These are phyloP conservation scores for Mycogone perniciosa DNA, from an alignment of 2,329 filamentous ascomycete species.

Conservation along the genomic window DNA sequence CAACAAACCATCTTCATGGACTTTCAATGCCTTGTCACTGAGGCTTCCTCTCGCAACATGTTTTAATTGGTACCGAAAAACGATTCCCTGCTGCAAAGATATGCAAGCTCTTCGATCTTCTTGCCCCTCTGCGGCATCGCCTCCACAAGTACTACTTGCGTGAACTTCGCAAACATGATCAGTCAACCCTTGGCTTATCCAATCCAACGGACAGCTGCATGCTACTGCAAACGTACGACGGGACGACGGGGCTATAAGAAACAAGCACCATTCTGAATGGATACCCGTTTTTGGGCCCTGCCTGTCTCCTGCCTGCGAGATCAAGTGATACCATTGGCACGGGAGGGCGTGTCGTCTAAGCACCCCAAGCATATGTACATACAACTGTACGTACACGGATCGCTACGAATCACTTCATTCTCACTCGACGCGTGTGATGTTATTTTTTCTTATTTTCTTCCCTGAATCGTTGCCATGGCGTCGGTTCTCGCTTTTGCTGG, in stretches of 20 bases:
- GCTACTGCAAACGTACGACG: constrained; percentile 11
- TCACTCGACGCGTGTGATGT: too few relatives aligned
- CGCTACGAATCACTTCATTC: too few relatives aligned
- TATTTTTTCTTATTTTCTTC: not conserved
- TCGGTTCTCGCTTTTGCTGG: constrained; percentile 8
- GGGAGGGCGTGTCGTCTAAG: not conserved
- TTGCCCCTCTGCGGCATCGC: not conserved
- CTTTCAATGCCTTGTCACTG: too few relatives aligned
- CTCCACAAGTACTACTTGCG: constrained; percentile 2
- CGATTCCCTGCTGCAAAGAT: not conserved
- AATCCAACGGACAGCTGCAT: constrained; percentile 2
- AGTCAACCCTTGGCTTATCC: constrained; percentile 3
- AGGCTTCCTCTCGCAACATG: too few relatives aligned
- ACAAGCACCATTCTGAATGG: constrained; percentile 1
- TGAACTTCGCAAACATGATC: constrained; percentile 8
- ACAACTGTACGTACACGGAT: too few relatives aligned
- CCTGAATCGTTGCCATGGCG: not conserved
- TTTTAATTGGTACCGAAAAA: too few relatives aligned
- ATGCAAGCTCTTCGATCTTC: not conserved
- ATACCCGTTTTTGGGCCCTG: not conserved
- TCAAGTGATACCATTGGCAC: not conserved
- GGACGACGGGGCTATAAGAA: constrained; percentile 6
- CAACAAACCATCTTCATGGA: too few relatives aligned
- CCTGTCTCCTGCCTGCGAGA: not conserved
- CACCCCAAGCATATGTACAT: not conserved